Conservation (phyloP, 148 eudicot genomes). For the Persicaria maculosa region DNA sequence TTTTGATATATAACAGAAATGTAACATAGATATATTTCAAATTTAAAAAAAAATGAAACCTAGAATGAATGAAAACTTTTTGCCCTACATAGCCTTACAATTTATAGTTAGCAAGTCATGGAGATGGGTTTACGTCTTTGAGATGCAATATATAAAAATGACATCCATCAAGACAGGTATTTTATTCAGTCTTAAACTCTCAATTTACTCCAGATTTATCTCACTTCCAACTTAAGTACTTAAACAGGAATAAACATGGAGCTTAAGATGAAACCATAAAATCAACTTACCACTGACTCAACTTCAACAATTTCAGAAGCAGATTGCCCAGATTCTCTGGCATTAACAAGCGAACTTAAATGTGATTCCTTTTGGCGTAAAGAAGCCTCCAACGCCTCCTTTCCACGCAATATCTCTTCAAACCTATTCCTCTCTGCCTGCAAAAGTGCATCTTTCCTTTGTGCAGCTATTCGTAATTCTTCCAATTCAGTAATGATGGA, state of each 20-base stretch:
- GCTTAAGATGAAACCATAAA: neutral
- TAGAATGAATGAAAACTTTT: too few species aligned
- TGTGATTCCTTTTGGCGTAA: conserved; percentile 60
- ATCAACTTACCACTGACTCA: conserved; percentile 67
- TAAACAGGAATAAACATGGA: neutral
- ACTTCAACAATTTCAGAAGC: conserved; percentile 76
- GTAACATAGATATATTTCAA: neutral
- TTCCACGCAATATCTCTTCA: conserved; percentile 49
- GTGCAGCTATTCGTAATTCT: conserved; percentile 47
- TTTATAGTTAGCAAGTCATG: neutral
- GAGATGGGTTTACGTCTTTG: neutral
- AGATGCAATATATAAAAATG: neutral
- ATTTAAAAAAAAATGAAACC: neutral
- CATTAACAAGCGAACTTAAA: conserved; percentile 34
- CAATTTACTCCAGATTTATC: neutral
- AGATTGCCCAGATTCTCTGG: conserved; percentile 36
- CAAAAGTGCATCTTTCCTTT: conserved; percentile 53
- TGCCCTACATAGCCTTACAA: too few species aligned
- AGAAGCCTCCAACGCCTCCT: conserved; percentile 52
- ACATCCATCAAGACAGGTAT: neutral
- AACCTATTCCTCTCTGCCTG: conserved; percentile 59
- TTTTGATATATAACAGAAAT: neutral
- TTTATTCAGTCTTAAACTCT: neutral
- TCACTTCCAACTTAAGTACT: neutral
- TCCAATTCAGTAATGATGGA: conserved; percentile 58